These are phyloP conservation scores for Globisporangium lucens DNA, from an alignment of 352 stramenopile species.

Conservation along the genomic window DNA sequence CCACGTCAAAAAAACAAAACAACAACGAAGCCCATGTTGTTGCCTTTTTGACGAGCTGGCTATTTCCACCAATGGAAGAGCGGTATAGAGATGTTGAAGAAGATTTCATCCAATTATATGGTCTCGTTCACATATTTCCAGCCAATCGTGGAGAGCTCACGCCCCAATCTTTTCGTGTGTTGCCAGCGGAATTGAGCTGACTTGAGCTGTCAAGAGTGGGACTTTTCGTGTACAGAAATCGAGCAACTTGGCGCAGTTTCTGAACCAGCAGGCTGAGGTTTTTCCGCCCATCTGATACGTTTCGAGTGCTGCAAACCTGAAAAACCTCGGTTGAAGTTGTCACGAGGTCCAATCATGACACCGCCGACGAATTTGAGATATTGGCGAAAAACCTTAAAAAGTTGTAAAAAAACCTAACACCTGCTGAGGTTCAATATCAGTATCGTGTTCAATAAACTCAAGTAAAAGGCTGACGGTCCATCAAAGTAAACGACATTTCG, in stretches of 20 bases:
- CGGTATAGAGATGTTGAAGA: neutral
- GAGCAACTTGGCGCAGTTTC: neutral
- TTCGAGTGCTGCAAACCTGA: neutral
- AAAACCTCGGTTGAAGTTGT: constrained; percentile 53
- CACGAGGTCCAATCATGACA: constrained; percentile 48
- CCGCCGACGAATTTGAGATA: constrained; percentile 31
- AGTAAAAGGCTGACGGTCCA: too few species aligned
- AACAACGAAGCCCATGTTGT: neutral
- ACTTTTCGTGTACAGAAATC: neutral
- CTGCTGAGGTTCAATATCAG: too few species aligned
- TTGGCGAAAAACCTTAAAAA: too few species aligned
- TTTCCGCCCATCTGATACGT: neutral
- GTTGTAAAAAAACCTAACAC: neutral
- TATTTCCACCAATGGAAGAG: neutral
- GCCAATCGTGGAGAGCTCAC: neutral
- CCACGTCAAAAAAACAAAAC: constrained; percentile 11
- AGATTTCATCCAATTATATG: neutral
- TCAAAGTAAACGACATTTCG: too few species aligned
- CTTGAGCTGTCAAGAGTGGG: neutral
- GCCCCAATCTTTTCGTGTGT: neutral
- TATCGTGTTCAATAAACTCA: too few species aligned
- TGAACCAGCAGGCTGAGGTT: neutral
- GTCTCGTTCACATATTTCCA: too few species aligned
- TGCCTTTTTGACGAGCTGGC: neutral
- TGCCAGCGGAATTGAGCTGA: neutral